Conservation (phyloP, 768 basidiomycete genomes). For the Mycena maculata region DNA sequence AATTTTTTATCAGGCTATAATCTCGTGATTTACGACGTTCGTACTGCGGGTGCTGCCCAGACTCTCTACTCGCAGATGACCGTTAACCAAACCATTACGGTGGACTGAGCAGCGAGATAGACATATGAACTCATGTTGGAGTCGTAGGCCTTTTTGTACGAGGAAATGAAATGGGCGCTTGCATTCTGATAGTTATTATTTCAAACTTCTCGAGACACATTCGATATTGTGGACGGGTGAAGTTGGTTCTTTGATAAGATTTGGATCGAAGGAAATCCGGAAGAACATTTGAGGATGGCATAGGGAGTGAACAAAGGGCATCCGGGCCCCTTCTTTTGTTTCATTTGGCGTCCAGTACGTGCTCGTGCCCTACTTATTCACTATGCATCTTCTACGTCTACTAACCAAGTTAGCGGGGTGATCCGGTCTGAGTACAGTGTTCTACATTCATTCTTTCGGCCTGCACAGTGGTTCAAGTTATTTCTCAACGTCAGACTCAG, state of each 20-base stretch:
- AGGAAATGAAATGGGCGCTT: background rate
- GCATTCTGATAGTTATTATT: slow-evolving; percentile 12
- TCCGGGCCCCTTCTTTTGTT: slow-evolving; percentile 7
- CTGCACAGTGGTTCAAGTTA: too few species aligned
- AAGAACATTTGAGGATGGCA: slow-evolving; percentile 10
- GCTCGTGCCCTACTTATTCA: too few species aligned
- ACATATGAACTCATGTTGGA: slow-evolving; percentile 7
- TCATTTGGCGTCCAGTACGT: slow-evolving; percentile 2
- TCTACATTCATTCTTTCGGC: too few species aligned
- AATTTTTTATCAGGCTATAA: slow-evolving; percentile 24
- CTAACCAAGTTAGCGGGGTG: too few species aligned
- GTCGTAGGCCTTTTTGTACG: slow-evolving; percentile 10
- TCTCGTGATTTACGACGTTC: slow-evolving; percentile 23
- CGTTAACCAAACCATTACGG: slow-evolving; percentile 17
- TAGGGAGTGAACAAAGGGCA: slow-evolving; percentile 8
- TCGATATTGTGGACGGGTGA: background rate
- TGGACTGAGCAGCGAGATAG: slow-evolving; percentile 13
- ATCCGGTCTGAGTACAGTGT: too few species aligned
- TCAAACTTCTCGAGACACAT: slow-evolving; percentile 5
- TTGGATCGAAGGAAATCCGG: slow-evolving; percentile 1
- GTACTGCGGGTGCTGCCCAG: slow-evolving; percentile 17
- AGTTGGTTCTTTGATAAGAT: slow-evolving; percentile 11
- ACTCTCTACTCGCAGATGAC: slow-evolving; percentile 22
- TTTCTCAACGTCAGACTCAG: too few species aligned
- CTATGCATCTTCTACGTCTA: too few species aligned